These are phyloP conservation scores for Odontarrhena argentea DNA, from an alignment of 345 rosid genomes.

Conservation along the genomic window DNA sequence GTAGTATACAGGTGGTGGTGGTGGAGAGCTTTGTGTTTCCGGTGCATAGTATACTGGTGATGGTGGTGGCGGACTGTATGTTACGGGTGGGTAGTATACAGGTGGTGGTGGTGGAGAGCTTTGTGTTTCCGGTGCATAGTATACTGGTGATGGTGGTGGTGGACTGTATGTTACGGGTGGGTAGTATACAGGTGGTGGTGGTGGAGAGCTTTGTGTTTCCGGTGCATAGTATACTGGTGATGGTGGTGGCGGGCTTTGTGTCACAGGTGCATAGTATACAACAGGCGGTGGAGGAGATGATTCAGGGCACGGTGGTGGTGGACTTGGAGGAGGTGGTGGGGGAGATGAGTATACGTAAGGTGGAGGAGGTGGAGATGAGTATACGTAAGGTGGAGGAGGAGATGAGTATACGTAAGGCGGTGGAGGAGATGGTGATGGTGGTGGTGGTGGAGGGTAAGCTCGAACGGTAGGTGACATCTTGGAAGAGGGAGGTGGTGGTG, in stretches of 20 bases:
- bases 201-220: conserved; percentile 32
- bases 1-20: conserved; percentile 13
- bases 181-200: conserved; percentile 35
- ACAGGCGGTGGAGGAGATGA: conserved; percentile 53
- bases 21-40: not conserved
- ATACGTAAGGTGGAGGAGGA: conserved; percentile 39
- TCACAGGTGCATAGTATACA: conserved; percentile 34
- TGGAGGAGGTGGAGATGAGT: conserved; percentile 30
- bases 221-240: conserved; percentile 17
- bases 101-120: conserved; percentile 40
- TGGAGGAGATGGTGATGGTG: conserved; percentile 30
- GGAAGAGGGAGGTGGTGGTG: conserved; percentile 42
- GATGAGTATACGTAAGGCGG: conserved; percentile 42
- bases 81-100: conserved; percentile 3
- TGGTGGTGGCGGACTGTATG: conserved; percentile 39
- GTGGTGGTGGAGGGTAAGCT: conserved; percentile 44
- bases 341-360: conserved; percentile 42
- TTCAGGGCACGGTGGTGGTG: conserved; percentile 43
- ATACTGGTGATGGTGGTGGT: conserved; percentile 29
- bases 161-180: conserved; percentile 35
- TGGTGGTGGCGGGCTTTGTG: conserved; percentile 27
- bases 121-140: conserved; percentile 6
- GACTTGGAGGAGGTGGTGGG: conserved; percentile 49
- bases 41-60: conserved; percentile 24
- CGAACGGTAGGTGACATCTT: conserved; percentile 43